Base-by-base conservation (phyloP, 768 basidiomycete species). In the Podaxis pistillaris region DNA sequence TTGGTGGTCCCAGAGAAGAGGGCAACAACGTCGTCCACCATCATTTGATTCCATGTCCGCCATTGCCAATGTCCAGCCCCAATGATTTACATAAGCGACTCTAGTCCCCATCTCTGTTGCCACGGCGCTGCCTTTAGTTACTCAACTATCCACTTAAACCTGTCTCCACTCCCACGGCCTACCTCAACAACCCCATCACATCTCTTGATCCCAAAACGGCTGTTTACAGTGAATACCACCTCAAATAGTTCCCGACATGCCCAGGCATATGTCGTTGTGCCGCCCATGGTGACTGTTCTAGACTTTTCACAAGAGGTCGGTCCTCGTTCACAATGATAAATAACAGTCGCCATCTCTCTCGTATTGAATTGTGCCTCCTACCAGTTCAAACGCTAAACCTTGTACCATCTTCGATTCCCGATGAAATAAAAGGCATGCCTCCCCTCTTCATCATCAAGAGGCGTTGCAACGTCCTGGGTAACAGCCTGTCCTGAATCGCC, bases 371-470 rank as follows among this genome's bases (percentile, higher is more conserved):
- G 65, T 57, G 37, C 47, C 58, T 52, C 55, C 55, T 62, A 37
- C 47, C 41, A 54, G 63, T 9, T 33, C 33, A 33, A 33, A 33
- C 58, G 44, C 59, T 78, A 88, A 62, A 83, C 73, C 63, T 85
- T 82, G 78, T 89, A 93, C 90, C 91, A 92, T 56, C 80, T 83
- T 63, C 79, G 82, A 38, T 75, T 73, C 2, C 80, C 79, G 38
- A 86, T 72, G 66, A 88, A 85, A 85, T 88, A 89, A 65, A 81
- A 85, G 13, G 79, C 76, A 38, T 64, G 66, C 50, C 66, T 75
- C 67, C 84, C 86, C 66, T 89, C 85, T 11, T 73, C 71, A 24
- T 88, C 81, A 60, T 84, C 82, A 22, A 83, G 73, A 22, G 75
- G 78, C 19, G 15, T 33, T n/a, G 33, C 38, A 9, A 26, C 62